Conservation (phyloP, 768 basidiomycete species). For the Lentinula sp. region DNA sequence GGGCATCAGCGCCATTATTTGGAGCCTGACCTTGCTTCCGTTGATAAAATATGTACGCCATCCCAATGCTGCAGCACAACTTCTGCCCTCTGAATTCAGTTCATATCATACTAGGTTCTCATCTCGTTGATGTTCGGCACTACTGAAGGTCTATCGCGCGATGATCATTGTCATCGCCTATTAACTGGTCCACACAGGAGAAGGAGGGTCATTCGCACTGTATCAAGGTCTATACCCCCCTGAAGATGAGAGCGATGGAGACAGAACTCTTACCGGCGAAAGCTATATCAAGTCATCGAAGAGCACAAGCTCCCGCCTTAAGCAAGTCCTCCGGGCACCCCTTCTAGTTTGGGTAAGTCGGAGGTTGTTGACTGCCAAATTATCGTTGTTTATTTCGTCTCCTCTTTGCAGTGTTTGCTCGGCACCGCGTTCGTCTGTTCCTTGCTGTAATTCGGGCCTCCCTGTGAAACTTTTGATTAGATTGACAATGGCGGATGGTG, state of each 20-base stretch:
- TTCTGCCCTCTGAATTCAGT: not conserved
- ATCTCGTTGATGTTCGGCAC: slow-evolving; percentile 47
- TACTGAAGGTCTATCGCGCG: slow-evolving; percentile 32
- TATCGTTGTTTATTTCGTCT: not conserved
- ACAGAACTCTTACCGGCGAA: slow-evolving; percentile 50
- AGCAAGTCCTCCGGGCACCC: slow-evolving; percentile 36
- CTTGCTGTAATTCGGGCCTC: not conserved
- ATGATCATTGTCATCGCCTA: not conserved
- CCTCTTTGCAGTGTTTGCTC: slow-evolving; percentile 41
- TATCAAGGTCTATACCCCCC: slow-evolving; percentile 58
- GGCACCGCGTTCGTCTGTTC: slow-evolving; percentile 37
- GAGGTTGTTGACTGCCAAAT: not conserved
- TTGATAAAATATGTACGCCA: slow-evolving; percentile 55
- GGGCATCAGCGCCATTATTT: slow-evolving; percentile 56
- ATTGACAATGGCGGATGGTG: slow-evolving; percentile 62
- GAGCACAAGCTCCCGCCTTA: slow-evolving; percentile 15
- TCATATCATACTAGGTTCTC: slow-evolving; percentile 27
- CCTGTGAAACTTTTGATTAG: slow-evolving; percentile 15
- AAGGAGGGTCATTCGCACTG: slow-evolving; percentile 65
- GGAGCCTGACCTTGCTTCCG: slow-evolving; percentile 57
- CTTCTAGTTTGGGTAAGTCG: slow-evolving; percentile 47
- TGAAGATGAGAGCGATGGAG: slow-evolving; percentile 37
- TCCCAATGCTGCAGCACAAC: too few species aligned
- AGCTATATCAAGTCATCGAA: slow-evolving; percentile 17
- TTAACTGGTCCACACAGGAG: slow-evolving; percentile 29